Evolutionary conservation across 164 flowering plant species (phyloP).

Genomic region (Berberis vulgaris): DNA sequence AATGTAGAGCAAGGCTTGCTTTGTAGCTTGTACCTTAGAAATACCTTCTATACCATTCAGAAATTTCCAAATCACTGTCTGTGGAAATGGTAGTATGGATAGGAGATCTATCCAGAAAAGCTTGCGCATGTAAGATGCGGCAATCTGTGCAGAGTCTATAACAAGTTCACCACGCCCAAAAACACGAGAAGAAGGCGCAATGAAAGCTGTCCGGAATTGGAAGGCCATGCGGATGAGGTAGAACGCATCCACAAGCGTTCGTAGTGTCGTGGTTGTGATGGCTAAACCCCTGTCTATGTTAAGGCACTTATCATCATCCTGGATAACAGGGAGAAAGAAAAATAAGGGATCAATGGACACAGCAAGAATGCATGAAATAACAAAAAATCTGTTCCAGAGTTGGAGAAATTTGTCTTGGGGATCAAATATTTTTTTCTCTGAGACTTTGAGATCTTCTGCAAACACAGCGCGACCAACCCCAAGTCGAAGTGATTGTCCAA

Average conservation of each 20-base stretch:
- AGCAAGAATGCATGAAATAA: conserved; percentile 81
- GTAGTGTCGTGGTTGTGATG: conserved; percentile 5
- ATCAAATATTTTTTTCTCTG: conserved; percentile 83
- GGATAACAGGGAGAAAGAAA: conserved; percentile 70
- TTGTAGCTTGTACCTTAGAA: too few species aligned
- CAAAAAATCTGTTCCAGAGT: conserved; percentile 66
- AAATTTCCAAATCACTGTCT: conserved; percentile 6
- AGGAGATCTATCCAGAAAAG: conserved; percentile 78
- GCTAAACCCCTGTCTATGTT: conserved; percentile 8
- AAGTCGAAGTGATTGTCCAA: conserved; percentile 75
- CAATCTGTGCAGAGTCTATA: conserved; percentile 79
- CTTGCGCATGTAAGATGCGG: conserved; percentile 63
- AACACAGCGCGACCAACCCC: conserved; percentile 81
- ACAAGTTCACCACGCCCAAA: conserved; percentile 99
- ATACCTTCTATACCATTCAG: too few species aligned
- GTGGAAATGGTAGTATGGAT: conserved; percentile 86
- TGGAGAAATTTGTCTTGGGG: conserved; percentile 85
- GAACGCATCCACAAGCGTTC: conserved; percentile 8
- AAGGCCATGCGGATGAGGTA: conserved; percentile 61
- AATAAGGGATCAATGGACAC: conserved; percentile 90
- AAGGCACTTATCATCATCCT: conserved; percentile 1
- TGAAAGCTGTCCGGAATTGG: conserved; percentile 90
- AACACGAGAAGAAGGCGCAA: conserved; percentile 97
- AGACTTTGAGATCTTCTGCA: conserved; percentile 83
- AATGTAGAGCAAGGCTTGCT: too few species aligned